Conservation (phyloP, 345 rosid genomes). For the Rubroshorea leprosula region DNA sequence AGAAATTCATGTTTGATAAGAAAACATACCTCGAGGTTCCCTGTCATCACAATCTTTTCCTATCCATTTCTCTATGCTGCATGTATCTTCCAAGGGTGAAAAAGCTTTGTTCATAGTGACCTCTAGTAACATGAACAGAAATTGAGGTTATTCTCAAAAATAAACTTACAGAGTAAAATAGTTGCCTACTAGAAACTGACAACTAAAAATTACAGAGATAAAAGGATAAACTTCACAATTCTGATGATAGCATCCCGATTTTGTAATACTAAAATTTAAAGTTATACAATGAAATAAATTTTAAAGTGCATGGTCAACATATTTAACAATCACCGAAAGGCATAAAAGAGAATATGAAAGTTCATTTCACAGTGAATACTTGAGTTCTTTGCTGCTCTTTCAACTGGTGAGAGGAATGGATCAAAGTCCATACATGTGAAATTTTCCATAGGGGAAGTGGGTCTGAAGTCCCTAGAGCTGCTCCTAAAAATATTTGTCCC, state of each 20-base stretch:
- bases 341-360: not conserved
- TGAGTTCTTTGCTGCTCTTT: conserved; percentile 14
- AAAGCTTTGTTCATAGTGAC: conserved; percentile 21
- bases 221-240: not conserved
- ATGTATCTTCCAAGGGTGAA: conserved; percentile 17
- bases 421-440: conserved; percentile 12
- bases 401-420: conserved; percentile 16
- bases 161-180: not conserved
- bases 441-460: conserved; percentile 23
- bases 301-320: not conserved
- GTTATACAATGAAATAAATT: not conserved
- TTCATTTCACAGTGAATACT: conserved; percentile 16
- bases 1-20: not conserved
- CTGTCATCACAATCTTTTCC: conserved; percentile 14
- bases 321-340: not conserved
- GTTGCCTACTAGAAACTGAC: not conserved
- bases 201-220: not conserved
- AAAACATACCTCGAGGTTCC: conserved; percentile 20
- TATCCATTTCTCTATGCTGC: conserved; percentile 19
- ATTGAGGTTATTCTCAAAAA: conserved; percentile 11
- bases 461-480: conserved; percentile 17
- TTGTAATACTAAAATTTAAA: too few species aligned
- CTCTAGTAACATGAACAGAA: conserved; percentile 17
- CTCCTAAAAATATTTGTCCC: conserved; percentile 10
- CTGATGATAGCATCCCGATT: too few species aligned